Base-by-base conservation (phyloP, 2,329 filamentous ascomycete species). In the Shiraia bambusicola region DNA sequence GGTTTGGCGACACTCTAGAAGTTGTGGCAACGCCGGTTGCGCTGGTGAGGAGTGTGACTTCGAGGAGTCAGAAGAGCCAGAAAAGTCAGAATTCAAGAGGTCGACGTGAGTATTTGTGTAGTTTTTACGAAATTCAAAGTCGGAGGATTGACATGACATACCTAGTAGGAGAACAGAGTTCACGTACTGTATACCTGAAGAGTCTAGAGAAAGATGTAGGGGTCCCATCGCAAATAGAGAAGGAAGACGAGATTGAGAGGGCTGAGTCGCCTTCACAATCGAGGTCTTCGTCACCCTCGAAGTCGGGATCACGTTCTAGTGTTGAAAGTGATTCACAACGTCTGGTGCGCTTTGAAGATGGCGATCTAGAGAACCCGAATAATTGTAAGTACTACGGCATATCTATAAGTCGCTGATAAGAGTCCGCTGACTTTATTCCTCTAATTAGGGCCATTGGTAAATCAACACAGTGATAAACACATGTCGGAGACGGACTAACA, bases 321-420 rank as follows among this genome's bases (percentile, higher is more conserved):
- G 34, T 17, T 7, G 37, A 41, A 19, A 34, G 32, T 13, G 17
- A 19, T 30, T 37, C 42, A 14, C 7, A 43, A 6, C 59, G 52
- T 37, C 65, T 47, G 5, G 56, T 71, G 4, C 59, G 62, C 2
- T 75, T 74, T 45, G 56, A 52, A 17, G 57, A 65, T 25, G 63
- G 61, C 15, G 72, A 75, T 46, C 65, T 64, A 11, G 61, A 62
- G 0, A 66, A 72, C 37, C 72, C 72, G 1, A 69, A 72, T 40
- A 72, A 73, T 37, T 75, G 70, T 37, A 17, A 4, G 33, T 8
- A n/a, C 8, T 22, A 8, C 19, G 8, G 19, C 8, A 22, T 22
- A 8, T 22, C 8, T 22, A 5, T 22, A 22, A 5, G 4, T 22
- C 4, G 4, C 4, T 22, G 19, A 5, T 4, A 8, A 22, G 19